Evolutionary conservation across 1,284 basidiomycete species (phyloP).

Genomic region (Trichosporon sp.): DNA sequence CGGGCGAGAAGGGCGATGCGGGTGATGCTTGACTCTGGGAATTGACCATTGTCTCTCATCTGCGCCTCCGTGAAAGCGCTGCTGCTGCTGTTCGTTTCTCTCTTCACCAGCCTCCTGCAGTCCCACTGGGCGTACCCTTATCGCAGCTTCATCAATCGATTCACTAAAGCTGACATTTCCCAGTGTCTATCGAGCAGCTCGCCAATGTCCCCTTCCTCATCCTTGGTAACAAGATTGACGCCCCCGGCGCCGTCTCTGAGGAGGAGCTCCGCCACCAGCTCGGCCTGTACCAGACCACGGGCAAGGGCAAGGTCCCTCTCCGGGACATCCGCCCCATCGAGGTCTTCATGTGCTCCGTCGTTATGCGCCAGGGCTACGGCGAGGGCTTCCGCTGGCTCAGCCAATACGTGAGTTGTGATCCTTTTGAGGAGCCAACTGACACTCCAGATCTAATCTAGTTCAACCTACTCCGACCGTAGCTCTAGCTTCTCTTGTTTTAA

Average conservation of each 20-base stretch:
- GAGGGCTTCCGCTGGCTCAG: constrained; percentile 99
- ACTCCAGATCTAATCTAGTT: constrained; percentile 2
- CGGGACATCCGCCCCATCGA: constrained; percentile 97
- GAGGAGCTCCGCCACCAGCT: constrained; percentile 94
- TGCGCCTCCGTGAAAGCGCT: background rate
- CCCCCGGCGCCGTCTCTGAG: constrained; percentile 93
- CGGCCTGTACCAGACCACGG: constrained; percentile 96
- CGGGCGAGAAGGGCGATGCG: too few relatives aligned
- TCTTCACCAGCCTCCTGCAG: too few relatives aligned
- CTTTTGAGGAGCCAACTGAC: background rate
- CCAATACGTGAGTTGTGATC: constrained; percentile 69
- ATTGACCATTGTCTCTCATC: background rate
- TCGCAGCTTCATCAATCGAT: too few relatives aligned
- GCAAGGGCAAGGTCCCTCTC: constrained; percentile 97
- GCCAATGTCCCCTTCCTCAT: constrained; percentile 97
- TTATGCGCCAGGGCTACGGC: constrained; percentile 97
- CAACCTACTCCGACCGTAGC: background rate
- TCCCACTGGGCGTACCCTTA: too few relatives aligned
- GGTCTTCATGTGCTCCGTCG: constrained; percentile 99
- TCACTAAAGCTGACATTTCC: background rate
- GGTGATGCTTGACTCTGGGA: too few relatives aligned
- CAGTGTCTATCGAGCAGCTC: constrained; percentile 74
- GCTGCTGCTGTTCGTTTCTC: too few relatives aligned
- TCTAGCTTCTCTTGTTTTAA: background rate
- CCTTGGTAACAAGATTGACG: constrained; percentile 99